Evolutionary conservation across 2,329 filamentous ascomycete genomes (phyloP), one percentile per base, ranked within the genome.

Genomic region (Metarhizium anisopliae): DNA sequence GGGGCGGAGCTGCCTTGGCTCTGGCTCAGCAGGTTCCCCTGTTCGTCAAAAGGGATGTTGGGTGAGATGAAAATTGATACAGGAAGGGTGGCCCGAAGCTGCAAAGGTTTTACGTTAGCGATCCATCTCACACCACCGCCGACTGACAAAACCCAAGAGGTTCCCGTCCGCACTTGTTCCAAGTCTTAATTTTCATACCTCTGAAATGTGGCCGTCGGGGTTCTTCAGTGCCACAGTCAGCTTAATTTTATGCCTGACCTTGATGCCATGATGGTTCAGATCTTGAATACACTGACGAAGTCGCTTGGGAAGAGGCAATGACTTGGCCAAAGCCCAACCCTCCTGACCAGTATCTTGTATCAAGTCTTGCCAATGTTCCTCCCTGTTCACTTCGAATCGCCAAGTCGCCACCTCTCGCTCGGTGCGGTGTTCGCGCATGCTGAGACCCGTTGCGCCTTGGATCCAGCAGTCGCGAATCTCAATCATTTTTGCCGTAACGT

Each of bases 1-100:
- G 60, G 54, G 11, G 74, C 74, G 68, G 62, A 77, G 71, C 57
- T 75, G 67, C 66, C 76, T 63, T 80, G 77, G n/a, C 75, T 75
- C 64, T 84, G 80, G 54, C 80, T 78, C 54, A 89, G 76, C 2
- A 97, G 79, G 63, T 89, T 86, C 63, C 95, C 94, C 58, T 93
- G 83, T 53, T 95, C 90, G 64, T 94, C 90, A 42, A 96, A 82
- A 0, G 90, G 87, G 64, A 96, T 84, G 66, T 94, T 94, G 0
- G 94, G 93, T 5, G 94, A 99, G 62, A 97, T 96, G 72, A 96
- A 96, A 43, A 99, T 86, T 55, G 90, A 90, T 16, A 97, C 82
- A 1, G 94, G 92, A 36, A 97, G 82, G 47, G 91, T 94, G 50
- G 93, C 93, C 53, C 93, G 87, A 53, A 96, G 82, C 84, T 89